A percentile compares a stretch with the other conserved stretches of the same genome.
These are phyloP conservation scores for Monascus ruber DNA, from an alignment of 2,329 filamentous ascomycete species.

Conservation along the genomic window DNA sequence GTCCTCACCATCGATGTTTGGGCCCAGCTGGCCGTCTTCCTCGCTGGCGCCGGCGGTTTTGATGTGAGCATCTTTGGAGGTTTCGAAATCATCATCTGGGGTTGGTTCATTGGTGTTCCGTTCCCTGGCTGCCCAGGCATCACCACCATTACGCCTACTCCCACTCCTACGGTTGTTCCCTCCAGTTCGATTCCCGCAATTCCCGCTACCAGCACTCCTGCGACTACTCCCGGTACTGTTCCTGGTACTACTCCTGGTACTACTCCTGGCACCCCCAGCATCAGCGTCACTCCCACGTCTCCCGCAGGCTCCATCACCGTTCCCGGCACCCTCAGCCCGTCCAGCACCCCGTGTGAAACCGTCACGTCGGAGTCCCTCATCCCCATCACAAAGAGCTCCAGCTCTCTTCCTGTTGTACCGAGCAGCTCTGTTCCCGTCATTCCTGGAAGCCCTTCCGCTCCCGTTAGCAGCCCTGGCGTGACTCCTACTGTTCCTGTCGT, in stretches of 20 bases:
- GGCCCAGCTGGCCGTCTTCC: constrained; percentile 25
- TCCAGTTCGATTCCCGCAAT: too few relatives aligned
- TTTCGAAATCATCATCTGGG: constrained; percentile 41
- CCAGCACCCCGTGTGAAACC: constrained; percentile 9
- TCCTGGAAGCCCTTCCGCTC: constrained; percentile 2
- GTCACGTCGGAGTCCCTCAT: constrained; percentile 6
- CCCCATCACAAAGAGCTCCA: constrained; percentile 2
- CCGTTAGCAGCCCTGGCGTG: neutral
- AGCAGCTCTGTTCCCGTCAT: neutral
- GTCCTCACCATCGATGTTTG: constrained; percentile 20
- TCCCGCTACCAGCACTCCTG: constrained; percentile 1
- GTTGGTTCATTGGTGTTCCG: constrained; percentile 19
- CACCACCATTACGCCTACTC: constrained; percentile 1
- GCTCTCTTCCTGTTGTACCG: constrained; percentile 2
- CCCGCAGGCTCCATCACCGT: neutral
- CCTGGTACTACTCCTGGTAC: constrained; percentile 3
- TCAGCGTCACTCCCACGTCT: constrained; percentile 1
- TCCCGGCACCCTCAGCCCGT: constrained; percentile 2
- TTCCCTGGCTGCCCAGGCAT: constrained; percentile 4
- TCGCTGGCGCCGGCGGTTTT: constrained; percentile 30
- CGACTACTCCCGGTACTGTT: constrained; percentile 2
- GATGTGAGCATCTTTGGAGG: constrained; percentile 35
- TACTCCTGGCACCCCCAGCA: constrained; percentile 4
- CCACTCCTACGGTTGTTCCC: too few relatives aligned
- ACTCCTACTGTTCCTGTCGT: too few relatives aligned